phyloP scores from a whole-genome alignment of 2,329 filamentous ascomycete species.

The Talaromyces funiculosus region DNA sequence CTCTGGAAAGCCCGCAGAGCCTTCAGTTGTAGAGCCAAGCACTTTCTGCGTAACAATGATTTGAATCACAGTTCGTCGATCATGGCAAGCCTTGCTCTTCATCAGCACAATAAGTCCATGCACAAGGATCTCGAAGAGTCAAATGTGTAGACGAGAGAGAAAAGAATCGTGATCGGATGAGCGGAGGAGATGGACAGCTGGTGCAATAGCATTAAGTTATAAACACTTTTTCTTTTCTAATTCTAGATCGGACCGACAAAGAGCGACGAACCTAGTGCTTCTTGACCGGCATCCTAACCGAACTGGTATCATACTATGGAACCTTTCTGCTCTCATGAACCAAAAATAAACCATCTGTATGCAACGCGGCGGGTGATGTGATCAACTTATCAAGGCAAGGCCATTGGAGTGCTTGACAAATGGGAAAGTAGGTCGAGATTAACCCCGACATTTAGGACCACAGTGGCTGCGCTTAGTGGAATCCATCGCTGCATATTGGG shows the following conservation, averaged over 20 bases:
- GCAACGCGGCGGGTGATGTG: constrained; percentile 2
- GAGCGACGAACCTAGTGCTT: constrained; percentile 2
- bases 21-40: background rate
- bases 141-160: background rate
- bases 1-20: background rate
- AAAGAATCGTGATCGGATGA: constrained; percentile 4
- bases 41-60: background rate
- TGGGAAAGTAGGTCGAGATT: constrained; percentile 7
- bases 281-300: background rate
- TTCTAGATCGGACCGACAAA: background rate
- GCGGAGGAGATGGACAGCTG: constrained; percentile 9
- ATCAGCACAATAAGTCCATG: background rate
- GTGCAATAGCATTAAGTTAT: constrained; percentile 9
- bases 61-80: background rate
- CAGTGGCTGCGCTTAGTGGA: constrained; percentile 7
- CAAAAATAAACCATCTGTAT: constrained; percentile 8
- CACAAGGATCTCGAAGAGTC: background rate
- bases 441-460: constrained; percentile 9
- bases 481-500: constrained; percentile 7
- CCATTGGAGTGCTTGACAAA: constrained; percentile 3
- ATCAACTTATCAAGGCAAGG: constrained; percentile 3
- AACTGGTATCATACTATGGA: constrained; percentile 2
- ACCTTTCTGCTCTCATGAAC: constrained; percentile 1
- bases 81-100: background rate
- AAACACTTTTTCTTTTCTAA: background rate